phyloP scores from a whole-genome alignment of 2,329 filamentous ascomycete species.

The Chrysosporium queenslandicum region DNA sequence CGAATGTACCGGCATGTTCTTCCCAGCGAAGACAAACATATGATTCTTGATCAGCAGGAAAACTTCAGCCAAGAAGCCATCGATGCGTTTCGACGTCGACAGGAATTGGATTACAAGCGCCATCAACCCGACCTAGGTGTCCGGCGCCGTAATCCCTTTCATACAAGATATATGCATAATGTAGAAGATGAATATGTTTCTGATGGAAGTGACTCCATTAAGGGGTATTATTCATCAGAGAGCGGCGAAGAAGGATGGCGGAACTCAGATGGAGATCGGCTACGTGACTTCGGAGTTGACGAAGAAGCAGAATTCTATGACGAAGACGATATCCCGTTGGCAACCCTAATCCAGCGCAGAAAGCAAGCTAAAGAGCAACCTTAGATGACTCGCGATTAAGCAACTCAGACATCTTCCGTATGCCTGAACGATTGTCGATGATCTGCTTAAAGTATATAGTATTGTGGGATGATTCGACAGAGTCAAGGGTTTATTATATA shows the following conservation, averaged over 20 bases:
- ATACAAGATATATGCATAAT: slow-evolving; percentile 28
- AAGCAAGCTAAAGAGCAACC: not conserved
- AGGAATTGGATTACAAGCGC: slow-evolving; percentile 43
- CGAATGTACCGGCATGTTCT: slow-evolving; percentile 34
- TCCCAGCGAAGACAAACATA: slow-evolving; percentile 12
- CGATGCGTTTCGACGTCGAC: slow-evolving; percentile 46
- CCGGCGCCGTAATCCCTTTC: slow-evolving; percentile 34
- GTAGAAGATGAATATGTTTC: slow-evolving; percentile 12
- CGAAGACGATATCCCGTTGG: slow-evolving; percentile 51
- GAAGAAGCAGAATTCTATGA: slow-evolving; percentile 46
- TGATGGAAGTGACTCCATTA: slow-evolving; percentile 17
- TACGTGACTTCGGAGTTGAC: slow-evolving; percentile 56
- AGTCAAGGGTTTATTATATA: no score
- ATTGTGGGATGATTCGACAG: no score
- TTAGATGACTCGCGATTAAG: no score
- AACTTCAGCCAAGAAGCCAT: slow-evolving; percentile 34
- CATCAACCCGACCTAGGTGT: slow-evolving; percentile 30
- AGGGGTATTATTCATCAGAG: slow-evolving; percentile 21
- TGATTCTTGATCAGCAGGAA: not conserved
- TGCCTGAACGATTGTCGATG: no score
- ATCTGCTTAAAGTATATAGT: no score
- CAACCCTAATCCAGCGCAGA: slow-evolving; percentile 37
- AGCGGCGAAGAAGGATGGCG: slow-evolving; percentile 53
- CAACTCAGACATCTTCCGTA: no score
- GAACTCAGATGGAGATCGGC: slow-evolving; percentile 52